These are phyloP conservation scores for Penicillium vulpinum DNA, from an alignment of 2,329 filamentous ascomycete genomes.

Conservation along the genomic window DNA sequence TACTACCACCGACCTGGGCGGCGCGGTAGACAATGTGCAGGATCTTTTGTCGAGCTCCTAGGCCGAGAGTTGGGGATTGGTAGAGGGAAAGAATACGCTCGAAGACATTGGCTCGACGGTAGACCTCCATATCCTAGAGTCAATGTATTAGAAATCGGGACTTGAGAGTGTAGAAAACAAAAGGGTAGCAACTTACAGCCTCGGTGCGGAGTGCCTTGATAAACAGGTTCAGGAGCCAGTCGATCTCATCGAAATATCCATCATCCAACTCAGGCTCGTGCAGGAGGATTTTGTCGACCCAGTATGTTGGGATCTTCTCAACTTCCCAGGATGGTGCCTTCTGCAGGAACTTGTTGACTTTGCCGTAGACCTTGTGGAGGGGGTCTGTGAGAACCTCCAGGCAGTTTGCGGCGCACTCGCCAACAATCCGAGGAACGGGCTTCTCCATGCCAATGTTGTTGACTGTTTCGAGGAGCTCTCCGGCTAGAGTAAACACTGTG, in stretches of 20 bases:
- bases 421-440: slow-evolving; percentile 70
- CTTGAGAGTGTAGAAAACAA: neutral
- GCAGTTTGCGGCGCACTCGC: slow-evolving; percentile 71
- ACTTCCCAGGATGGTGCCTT: slow-evolving; percentile 72
- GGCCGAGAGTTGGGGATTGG: slow-evolving; percentile 63
- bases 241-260: slow-evolving; percentile 68
- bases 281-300: slow-evolving; percentile 71
- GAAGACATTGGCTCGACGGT: slow-evolving; percentile 63
- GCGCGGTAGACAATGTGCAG: slow-evolving; percentile 64
- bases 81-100: slow-evolving; percentile 73
- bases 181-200: slow-evolving; percentile 46
- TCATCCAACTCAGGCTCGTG: slow-evolving; percentile 72
- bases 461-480: slow-evolving; percentile 76
- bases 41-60: slow-evolving; percentile 63
- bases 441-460: slow-evolving; percentile 54
- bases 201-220: slow-evolving; percentile 62
- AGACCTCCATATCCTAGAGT: slow-evolving; percentile 48
- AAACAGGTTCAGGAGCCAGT: slow-evolving; percentile 72
- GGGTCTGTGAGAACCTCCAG: slow-evolving; percentile 73
- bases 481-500: slow-evolving; percentile 75
- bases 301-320: slow-evolving; percentile 57
- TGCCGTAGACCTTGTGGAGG: slow-evolving; percentile 78
- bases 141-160: slow-evolving; percentile 11
- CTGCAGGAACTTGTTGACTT: slow-evolving; percentile 81
- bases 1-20: slow-evolving; percentile 69